Base-by-base conservation (phyloP, 75 land plant genomes). In the Picea sitchensis region DNA sequence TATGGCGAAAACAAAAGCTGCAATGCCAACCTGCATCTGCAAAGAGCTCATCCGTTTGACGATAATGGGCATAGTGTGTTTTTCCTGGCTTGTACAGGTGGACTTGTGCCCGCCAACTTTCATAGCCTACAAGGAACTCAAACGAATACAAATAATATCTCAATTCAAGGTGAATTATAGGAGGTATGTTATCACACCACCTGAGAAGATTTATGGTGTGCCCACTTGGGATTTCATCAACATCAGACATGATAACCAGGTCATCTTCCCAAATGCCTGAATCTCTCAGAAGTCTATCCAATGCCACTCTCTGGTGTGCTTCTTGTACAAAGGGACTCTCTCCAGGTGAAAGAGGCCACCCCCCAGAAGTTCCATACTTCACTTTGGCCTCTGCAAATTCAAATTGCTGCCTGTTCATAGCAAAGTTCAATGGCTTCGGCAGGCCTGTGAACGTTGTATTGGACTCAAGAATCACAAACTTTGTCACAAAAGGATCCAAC, bases 391-490 rank as follows among this genome's bases (percentile, higher is more conserved):
- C 86, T 88, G 13, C 85, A 82, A 81, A 93, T 0, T 80, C 64
- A 80, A 90, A 92, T 11, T 82, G 73, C 13, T 80, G 62, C 23
- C 83, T 59, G 58, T 87, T 84, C 17, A 74, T 47, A 3, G 85
- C 80, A 60, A 92, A 92, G 65, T 57, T 65, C 1, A 87, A 76
- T 38, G 82, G 86, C 21, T 62, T 96, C 8, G 80, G 65, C 11
- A 80, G 21, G 20, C 97, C 97, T 36, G 98, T 94, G 79, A 96
- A 96, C 14, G 98, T 94, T 23, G 91, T 84, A 79, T 96, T 94
- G 13, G 98, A 90, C 76, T 96, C 98, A 5, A 96, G 80, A 26
- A 96, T 86, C 26, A 96, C 86, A 81, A 96, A 96, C 60, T 90
- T 85, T 31, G 90, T 88, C 20, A 95, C 83, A 76, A 90, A 90